These are phyloP conservation scores for Solanum stenotomum DNA, from an alignment of 257 asterid genomes.

Conservation along the genomic window DNA sequence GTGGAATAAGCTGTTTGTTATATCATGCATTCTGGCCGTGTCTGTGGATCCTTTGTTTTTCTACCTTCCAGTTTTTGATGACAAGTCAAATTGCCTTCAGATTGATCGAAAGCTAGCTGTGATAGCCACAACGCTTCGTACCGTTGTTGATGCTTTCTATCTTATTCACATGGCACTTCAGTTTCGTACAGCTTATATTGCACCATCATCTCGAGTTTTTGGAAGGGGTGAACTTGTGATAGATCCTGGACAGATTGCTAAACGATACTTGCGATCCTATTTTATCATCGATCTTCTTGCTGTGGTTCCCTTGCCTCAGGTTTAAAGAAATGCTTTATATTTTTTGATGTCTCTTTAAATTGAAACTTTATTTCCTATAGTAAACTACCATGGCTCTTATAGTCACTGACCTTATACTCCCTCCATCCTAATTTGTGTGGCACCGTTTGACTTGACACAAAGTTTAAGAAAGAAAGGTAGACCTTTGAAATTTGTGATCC, in stretches of 20 bases:
- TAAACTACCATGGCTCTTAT: background rate
- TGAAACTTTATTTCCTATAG: background rate
- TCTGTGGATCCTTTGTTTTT: constrained; percentile 88
- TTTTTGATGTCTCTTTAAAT: background rate
- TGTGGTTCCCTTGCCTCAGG: constrained; percentile 95
- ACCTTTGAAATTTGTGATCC: background rate
- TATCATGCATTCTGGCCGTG: constrained; percentile 72
- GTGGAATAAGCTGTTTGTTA: constrained; percentile 78
- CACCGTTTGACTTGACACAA: background rate
- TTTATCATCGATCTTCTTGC: constrained; percentile 77
- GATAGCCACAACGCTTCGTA: constrained; percentile 69
- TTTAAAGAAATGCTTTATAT: constrained; percentile 2
- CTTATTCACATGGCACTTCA: constrained; percentile 65
- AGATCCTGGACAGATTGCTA: constrained; percentile 79
- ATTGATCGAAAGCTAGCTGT: constrained; percentile 62
- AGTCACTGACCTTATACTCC: background rate
- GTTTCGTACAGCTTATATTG: constrained; percentile 90
- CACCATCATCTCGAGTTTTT: constrained; percentile 98
- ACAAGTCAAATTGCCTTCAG: constrained; percentile 69
- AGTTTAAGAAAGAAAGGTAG: background rate
- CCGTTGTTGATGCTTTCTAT: constrained; percentile 62
- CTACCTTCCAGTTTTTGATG: constrained; percentile 76
- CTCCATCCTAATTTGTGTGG: background rate
- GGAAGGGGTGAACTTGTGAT: constrained; percentile 98
- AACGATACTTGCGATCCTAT: constrained; percentile 64